Evolutionary conservation across 2,329 filamentous ascomycete genomes (phyloP), one percentile per base, ranked within the genome.

Genomic region (Diaporthe batatas): DNA sequence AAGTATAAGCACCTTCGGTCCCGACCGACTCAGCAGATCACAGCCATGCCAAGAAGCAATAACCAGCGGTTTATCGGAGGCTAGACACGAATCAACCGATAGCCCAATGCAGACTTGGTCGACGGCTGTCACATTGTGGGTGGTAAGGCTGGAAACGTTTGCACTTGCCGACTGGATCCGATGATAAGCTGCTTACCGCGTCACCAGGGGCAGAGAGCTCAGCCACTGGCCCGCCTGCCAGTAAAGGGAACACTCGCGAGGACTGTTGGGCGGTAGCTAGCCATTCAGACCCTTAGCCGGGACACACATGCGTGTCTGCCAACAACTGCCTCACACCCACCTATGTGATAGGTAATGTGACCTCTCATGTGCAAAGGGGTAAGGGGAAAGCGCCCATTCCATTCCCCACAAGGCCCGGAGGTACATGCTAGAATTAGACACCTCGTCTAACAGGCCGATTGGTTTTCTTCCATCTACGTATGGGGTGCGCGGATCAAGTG

Each of bases 261-360:
- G 14, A 23, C 34, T 18, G 59, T 51, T 65, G 36, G 59, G 59
- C 10, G 49, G 21, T 36, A 14, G 6, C 34, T 2, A 10, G 12
- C 59, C 59, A 65, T 14, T 36, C 42, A 65, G 18, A 21, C n/a
- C 21, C 12, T 14, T 51, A 18, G 6, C 18, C 25, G 25, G 25
- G n/a, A 21, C 42, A 11, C 59, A 65, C 42, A 29, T n/a, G 42
- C 29, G 29, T 21, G 36, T 62, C 29, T 18, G n/a, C 42, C 44
- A 49, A 65, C 25, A 51, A 65, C 25, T 65, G 59, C 59, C 44
- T 65, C 59, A 65, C 59, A 65, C 21, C 42, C 57, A 44, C 58
- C 25, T 55, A 5, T 25, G 11, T 39, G 36, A 34, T 47, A 34
- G 36, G 51, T 64, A 72, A 72, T 68, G 72, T 69, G 64, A 72